phyloP scores from a whole-genome alignment of 176 grass and related monocot species.

The barley (Hordeum vulgare) region DNA sequence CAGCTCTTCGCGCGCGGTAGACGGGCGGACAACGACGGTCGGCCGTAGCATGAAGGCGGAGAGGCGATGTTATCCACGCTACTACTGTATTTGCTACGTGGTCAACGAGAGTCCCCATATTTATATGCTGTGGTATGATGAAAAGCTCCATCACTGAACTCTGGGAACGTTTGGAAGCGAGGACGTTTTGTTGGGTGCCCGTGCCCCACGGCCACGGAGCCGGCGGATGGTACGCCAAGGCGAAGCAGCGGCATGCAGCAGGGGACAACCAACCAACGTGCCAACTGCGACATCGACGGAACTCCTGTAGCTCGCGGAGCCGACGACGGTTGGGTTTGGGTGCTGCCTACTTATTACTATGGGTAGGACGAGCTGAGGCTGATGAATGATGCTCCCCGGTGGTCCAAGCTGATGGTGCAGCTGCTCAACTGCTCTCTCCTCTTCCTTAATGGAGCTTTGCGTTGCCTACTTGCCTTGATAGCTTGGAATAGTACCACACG shows the following conservation, averaged over 20 bases:
- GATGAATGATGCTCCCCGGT: neutral
- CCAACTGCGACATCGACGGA: neutral
- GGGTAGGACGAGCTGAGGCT: neutral
- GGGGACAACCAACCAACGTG: neutral
- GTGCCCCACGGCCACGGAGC: neutral
- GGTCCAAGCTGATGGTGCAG: neutral
- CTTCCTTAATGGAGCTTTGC: too few species aligned
- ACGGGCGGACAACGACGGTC: neutral
- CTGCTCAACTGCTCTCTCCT: too few species aligned
- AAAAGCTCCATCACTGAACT: too few species aligned
- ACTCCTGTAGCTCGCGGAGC: neutral
- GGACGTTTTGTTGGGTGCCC: neutral
- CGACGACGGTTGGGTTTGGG: neutral
- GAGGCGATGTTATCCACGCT: neutral
- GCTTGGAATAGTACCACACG: too few species aligned
- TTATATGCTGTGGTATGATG: too few species aligned
- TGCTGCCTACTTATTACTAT: neutral
- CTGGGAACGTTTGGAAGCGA: neutral
- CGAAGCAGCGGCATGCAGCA: neutral
- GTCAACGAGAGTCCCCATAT: neutral
- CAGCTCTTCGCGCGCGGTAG: neutral
- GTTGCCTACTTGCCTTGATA: too few species aligned
- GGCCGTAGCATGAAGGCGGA: neutral
- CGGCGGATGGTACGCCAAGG: neutral
- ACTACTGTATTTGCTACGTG: neutral